These are phyloP conservation scores for Chrysochromulina parva DNA, from an alignment of 78 protist genomes.

Conservation along the genomic window DNA sequence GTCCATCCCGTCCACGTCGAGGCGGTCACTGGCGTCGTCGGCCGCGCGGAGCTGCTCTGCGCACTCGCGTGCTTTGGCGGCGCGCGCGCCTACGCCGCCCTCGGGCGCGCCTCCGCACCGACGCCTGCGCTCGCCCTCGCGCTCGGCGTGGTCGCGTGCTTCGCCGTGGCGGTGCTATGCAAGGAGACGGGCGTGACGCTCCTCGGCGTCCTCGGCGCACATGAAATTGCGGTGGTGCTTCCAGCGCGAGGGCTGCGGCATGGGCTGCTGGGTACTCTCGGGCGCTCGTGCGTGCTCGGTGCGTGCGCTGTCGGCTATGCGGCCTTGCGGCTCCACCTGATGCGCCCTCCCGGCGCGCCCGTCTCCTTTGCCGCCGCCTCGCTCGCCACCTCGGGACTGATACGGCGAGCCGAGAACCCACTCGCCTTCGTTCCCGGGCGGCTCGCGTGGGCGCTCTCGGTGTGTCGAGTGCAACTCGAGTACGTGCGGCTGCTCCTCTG, in stretches of 20 bases:
- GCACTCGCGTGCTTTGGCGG: not conserved
- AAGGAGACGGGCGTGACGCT: constrained; percentile 31
- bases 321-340: not conserved
- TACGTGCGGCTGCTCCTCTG: not conserved
- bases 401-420: not conserved
- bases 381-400: not conserved
- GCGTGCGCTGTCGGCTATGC: no score
- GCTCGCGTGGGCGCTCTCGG: not conserved
- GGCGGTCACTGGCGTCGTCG: constrained; percentile 64
- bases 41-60: constrained; percentile 59
- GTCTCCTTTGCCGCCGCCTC: not conserved
- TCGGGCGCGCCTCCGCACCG: no score
- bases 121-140: no score
- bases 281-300: not conserved
- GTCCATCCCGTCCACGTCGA: constrained; percentile 68
- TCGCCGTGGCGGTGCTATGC: constrained; percentile 1
- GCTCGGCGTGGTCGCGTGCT: not conserved
- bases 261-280: not conserved
- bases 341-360: not conserved
- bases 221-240: not conserved
- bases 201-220: not conserved
- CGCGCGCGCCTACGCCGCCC: not conserved
- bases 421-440: not conserved
- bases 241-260: not conserved
- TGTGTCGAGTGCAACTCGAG: not conserved